Evolutionary conservation across 78 protist genomes (phyloP).

Genomic region (Reticulomyxa filosa): DNA sequence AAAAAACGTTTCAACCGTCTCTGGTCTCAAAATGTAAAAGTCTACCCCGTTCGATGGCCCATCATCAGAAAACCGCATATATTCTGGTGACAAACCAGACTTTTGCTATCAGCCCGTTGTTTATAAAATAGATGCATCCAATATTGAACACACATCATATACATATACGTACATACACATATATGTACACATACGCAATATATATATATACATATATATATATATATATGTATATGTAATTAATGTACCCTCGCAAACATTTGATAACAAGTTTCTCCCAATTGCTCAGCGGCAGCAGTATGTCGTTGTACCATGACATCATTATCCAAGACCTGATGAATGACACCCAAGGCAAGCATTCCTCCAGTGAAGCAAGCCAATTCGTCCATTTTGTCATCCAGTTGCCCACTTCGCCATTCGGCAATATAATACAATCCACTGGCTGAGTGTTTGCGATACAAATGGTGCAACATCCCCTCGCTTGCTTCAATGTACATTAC

Average conservation of each 20-base stretch:
- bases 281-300: constrained; percentile 1
- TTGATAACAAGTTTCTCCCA: constrained; percentile 21
- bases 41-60: background rate
- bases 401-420: background rate
- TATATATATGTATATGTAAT: background rate
- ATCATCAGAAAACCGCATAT: background rate
- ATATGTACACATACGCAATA: background rate
- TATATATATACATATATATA: background rate
- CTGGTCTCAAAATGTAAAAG: background rate
- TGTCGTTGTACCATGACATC: background rate
- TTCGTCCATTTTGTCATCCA: constrained; percentile 43
- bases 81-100: constrained; percentile 49
- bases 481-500: constrained; percentile 21
- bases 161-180: background rate
- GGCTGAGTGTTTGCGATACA: background rate
- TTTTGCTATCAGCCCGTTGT: background rate
- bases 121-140: constrained; percentile 21
- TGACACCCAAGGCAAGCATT: constrained; percentile 46
- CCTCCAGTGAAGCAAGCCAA: constrained; percentile 72
- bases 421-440: constrained; percentile 10
- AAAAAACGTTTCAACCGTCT: constrained; percentile 48
- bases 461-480: background rate
- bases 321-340: background rate
- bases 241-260: constrained; percentile 1
- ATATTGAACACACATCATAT: no score